Base-by-base conservation (phyloP, 1,284 basidiomycete genomes). In the Rhodotorula mucilaginosa region DNA sequence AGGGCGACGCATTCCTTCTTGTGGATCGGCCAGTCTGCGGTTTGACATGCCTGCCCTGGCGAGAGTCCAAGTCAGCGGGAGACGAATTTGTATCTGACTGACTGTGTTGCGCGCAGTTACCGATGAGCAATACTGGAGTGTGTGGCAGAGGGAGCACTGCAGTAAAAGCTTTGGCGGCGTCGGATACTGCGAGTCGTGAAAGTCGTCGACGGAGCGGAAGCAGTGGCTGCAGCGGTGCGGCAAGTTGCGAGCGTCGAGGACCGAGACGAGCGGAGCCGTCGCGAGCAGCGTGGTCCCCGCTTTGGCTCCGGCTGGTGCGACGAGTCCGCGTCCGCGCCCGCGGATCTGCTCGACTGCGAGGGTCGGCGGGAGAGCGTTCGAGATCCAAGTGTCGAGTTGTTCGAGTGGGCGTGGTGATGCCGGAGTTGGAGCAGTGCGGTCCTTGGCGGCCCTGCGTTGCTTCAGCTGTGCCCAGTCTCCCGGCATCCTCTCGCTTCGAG, bases 1-100 rank as follows among this genome's bases (percentile, higher is more conserved):
- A 93, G 82, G 0, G 91, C 89, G 8, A 74, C 74, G 78, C 93
- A 96, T 84, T 96, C 93, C 10, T 81, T 80, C 80, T 89, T 90
- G 80, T 96, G 93, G 2, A 85, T 61, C 0, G 79, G 54, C 93
- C 93, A 96, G 78, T 94, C 92, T 56, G 81, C 80, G 49, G 82
- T 87, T 82, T 94, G 92, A 78, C 93, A 96, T 49, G 79, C 80
- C 91, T 93, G 71, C 7, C 54, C 18, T 3, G 46, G 47, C 57
- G 26, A 65, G 48, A 7, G 19, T 10, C 19, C 34, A 10, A 21
- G 18, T 60, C 31, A 51, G 12, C 7, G 54, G 7, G 29, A 15
- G 26, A 26, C 26, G 26, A 26, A 26, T 26, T 26, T 26, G 26
- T 26, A 26, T 26, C 26, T 26, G 26, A 26, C 26, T 26, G 26